Conservation (phyloP, 2,329 filamentous ascomycete genomes). For the Penicillium carneum region DNA sequence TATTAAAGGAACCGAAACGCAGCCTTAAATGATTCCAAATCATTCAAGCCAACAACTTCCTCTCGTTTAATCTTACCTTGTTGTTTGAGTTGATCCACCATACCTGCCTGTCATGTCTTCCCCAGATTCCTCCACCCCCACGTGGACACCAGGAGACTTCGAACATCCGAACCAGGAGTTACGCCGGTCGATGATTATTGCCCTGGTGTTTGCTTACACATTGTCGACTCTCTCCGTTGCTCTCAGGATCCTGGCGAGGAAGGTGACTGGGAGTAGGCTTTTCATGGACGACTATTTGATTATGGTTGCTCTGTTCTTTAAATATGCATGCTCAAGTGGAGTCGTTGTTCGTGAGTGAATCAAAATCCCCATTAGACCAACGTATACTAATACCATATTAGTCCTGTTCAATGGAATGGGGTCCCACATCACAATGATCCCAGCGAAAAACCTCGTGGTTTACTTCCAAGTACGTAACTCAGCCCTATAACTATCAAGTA, state of each 20-base stretch:
- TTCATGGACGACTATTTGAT: slow-evolving; percentile 44
- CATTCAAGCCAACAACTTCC: slow-evolving; percentile 24
- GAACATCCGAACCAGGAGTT: slow-evolving; percentile 37
- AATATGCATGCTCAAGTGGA: slow-evolving; percentile 42
- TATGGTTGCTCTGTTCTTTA: slow-evolving; percentile 40
- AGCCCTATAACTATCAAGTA: not conserved
- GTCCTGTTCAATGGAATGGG: slow-evolving; percentile 41
- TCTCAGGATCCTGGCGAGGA: slow-evolving; percentile 38
- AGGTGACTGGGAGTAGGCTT: slow-evolving; percentile 35
- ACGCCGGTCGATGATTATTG: slow-evolving; percentile 35
- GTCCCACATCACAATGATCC: slow-evolving; percentile 40
- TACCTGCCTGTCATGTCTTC: slow-evolving; percentile 31
- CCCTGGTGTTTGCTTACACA: slow-evolving; percentile 38
- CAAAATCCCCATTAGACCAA: not conserved
- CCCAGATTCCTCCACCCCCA: slow-evolving; percentile 20
- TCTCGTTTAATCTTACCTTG: slow-evolving; percentile 18
- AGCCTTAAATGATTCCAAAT: slow-evolving; percentile 40
- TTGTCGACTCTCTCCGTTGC: slow-evolving; percentile 38
- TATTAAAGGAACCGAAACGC: slow-evolving; percentile 11
- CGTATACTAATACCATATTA: slow-evolving; percentile 16
- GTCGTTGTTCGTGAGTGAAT: slow-evolving; percentile 35
- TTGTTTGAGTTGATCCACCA: slow-evolving; percentile 1
- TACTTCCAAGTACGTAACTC: slow-evolving; percentile 36
- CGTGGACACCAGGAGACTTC: slow-evolving; percentile 35
- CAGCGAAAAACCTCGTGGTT: slow-evolving; percentile 32